Evolutionary conservation across 345 rosid species (phyloP), one percentile per base, ranked within the genome.

Genomic region (Boechera stricta): DNA sequence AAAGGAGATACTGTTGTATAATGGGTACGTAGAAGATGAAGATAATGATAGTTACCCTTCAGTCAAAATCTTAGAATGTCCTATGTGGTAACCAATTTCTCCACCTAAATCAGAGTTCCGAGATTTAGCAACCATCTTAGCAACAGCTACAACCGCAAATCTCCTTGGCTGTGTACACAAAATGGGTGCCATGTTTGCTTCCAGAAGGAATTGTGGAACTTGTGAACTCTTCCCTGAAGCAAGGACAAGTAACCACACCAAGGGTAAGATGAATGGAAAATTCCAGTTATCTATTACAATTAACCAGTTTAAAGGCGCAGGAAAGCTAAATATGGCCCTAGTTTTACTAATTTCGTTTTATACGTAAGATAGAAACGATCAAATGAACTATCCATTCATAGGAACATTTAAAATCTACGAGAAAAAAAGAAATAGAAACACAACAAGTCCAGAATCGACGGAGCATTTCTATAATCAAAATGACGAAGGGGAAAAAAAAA

Each of bases 91-190:
- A 59, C 97, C 98, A 85, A 94, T 87, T 78, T 94, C 97, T 38
- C 63, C 90, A 58, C 98, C 98, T 67, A 94, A 77, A 48, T 82
- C 95, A 77, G 91, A 84, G 60, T 89, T 87, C 24, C 98, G 97
- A 74, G 91, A 85, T 74, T 87, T 71, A 4, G 98, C 94, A 78
- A 94, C 97, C 94, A 89, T 91, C 85, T 88, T 91, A 58, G 98
- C 96, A 52, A 94, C 94, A 61, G 98, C 91, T 61, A 94, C 97
- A 79, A 90, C 98, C 57, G 98, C 98, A 83, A 94, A 90, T 79
- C 98, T 87, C 85, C 98, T 85, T 8, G 98, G 97, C 75, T 89
- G 97, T 1, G 98, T 91, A 64, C 98, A 94, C 62, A 94, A 54
- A 69, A 94, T 77, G 4, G 98, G 98, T 56, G 84, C 82, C 81